Conservation (phyloP, 306 rosid species). For the Fragaria nilgerrensis region DNA sequence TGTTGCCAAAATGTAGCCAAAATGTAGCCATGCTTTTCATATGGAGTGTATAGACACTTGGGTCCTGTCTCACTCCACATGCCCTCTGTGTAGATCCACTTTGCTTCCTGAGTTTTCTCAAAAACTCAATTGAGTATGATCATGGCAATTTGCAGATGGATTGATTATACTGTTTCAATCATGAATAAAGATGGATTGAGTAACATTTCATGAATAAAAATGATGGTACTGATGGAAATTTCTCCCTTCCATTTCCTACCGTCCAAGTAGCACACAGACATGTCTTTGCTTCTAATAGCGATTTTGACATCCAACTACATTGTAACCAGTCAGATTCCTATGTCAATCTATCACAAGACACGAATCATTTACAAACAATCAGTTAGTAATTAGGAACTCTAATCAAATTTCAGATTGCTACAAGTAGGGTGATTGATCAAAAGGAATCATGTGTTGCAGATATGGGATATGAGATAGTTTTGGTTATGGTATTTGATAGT, state of each 20-base stretch:
- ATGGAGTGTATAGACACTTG: conserved; percentile 90
- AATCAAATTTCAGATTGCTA: too few relatives aligned
- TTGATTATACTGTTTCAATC: too few relatives aligned
- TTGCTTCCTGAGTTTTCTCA: conserved; percentile 65
- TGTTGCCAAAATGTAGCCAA: conserved; percentile 87
- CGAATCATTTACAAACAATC: background rate
- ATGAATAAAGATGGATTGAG: too few relatives aligned
- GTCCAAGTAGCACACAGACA: background rate
- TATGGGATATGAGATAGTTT: too few relatives aligned
- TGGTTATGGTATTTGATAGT: too few relatives aligned
- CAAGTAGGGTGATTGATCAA: too few relatives aligned
- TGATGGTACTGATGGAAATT: background rate
- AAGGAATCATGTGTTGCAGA: too few relatives aligned
- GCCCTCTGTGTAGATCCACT: conserved; percentile 84
- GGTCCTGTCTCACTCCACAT: conserved; percentile 94
- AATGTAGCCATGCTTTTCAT: conserved; percentile 97
- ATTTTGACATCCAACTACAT: background rate
- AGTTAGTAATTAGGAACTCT: too few relatives aligned
- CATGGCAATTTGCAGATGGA: too few relatives aligned
- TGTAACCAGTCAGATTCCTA: background rate
- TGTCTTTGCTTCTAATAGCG: background rate
- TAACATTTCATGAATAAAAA: background rate
- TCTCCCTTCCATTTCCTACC: background rate
- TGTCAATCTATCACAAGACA: background rate
- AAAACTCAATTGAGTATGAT: background rate